These are phyloP conservation scores for Letharia columbiana DNA, from an alignment of 495 filamentous ascomycete species.

Conservation along the genomic window DNA sequence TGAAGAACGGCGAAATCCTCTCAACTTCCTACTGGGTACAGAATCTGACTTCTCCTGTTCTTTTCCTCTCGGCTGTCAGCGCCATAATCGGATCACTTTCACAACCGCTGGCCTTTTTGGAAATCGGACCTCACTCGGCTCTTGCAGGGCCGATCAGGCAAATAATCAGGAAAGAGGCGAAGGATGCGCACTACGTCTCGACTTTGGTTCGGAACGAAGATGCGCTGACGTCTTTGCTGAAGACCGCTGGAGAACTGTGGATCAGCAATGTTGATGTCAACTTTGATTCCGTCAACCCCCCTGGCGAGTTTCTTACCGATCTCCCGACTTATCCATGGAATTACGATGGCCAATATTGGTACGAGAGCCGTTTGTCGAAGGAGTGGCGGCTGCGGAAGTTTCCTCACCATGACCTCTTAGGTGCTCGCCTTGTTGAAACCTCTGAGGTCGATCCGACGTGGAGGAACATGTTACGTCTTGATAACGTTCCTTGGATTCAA, in stretches of 20 bases:
- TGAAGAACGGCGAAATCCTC: constrained; percentile 6
- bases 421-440: constrained; percentile 23
- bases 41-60: constrained; percentile 35
- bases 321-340: constrained; percentile 37
- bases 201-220: constrained; percentile 9
- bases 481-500: constrained; percentile 20
- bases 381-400: constrained; percentile 29
- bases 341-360: constrained; percentile 28
- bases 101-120: constrained; percentile 29
- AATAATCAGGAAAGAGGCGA: constrained; percentile 24
- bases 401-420: constrained; percentile 33
- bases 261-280: constrained; percentile 8
- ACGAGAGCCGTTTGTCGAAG: constrained; percentile 27
- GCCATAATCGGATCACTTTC: background rate
- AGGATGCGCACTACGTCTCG: constrained; percentile 4
- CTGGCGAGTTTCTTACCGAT: constrained; percentile 18
- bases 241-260: constrained; percentile 9
- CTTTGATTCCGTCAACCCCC: background rate
- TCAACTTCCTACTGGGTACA: constrained; percentile 32
- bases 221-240: constrained; percentile 11
- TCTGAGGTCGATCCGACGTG: constrained; percentile 30
- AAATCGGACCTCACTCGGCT: constrained; percentile 54
- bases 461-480: constrained; percentile 32
- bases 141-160: constrained; percentile 52
- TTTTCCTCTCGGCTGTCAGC: constrained; percentile 27